Evolutionary conservation across 345 rosid genomes (phyloP), one percentile per base, ranked within the genome.

Genomic region (Linum tenue): DNA sequence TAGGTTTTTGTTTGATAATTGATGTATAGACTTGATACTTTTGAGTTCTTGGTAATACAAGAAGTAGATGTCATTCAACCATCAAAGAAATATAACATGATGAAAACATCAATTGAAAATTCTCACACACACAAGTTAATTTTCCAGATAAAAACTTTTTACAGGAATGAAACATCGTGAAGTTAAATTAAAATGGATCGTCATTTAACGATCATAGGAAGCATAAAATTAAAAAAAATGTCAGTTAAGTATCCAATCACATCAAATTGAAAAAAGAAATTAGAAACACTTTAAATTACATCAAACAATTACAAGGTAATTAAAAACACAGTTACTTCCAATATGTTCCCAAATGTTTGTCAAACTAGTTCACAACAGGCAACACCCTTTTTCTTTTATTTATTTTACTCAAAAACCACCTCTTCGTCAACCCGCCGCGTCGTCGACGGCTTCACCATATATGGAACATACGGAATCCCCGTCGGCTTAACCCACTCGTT

Each of bases 401-500:
- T 9, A 48, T 9, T 6, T 5, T 9, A 48, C 11, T 10, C 53
- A 1, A 3, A 12, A 1, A 15, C 14, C 14, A 48, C 9, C 53
- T 48, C 44, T 15, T 12, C 3, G 14, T 48, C 11, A 9, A 48
- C 53, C 53, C 53, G 53, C 53, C 53, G 53, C 14, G 53, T 9
- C 9, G 53, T 48, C 3, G 7, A 6, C 53, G 53, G 53, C 11
- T 48, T 48, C 9, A 48, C 53, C 70, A 64, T 53, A 41, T 17
- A 60, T 7, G 79, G 56, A 2, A 57, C 17, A 42, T 82, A 89
- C 0, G 97, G 92, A 10, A 87, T 77, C 51, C 84, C 80, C n/a
- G 73, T 71, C 0, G 59, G 66, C 11, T 65, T 77, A 43, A 91
- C 77, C 98, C 96, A 89, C 2, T 38, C 1, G 1, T 81, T 83